Conservation (phyloP, 345 rosid genomes). For the Turnera subulata region DNA sequence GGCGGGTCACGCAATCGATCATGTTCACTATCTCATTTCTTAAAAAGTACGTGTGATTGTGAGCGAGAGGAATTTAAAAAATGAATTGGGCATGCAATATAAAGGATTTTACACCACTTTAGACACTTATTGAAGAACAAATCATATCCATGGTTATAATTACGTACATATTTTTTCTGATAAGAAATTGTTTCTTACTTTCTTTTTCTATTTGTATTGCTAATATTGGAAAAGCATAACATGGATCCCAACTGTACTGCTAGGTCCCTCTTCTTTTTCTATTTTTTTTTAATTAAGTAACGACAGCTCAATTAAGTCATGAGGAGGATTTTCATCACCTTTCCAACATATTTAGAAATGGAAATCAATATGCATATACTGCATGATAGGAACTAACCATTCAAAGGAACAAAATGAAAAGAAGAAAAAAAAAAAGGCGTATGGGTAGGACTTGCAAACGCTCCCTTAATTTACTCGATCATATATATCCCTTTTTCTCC, state of each 20-base stretch:
- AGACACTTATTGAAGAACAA: neutral
- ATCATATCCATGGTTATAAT: neutral
- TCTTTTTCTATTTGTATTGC: neutral
- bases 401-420: neutral
- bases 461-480: neutral
- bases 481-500: neutral
- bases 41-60: too few relatives aligned
- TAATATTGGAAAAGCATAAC: neutral
- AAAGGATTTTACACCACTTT: neutral
- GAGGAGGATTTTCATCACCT: too few relatives aligned
- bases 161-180: neutral
- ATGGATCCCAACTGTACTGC: neutral
- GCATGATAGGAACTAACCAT: neutral
- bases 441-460: neutral
- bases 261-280: neutral
- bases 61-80: too few relatives aligned
- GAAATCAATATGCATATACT: neutral
- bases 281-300: too few relatives aligned
- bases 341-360: neutral
- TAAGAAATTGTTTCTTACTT: neutral
- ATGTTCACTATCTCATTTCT: too few relatives aligned
- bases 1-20: too few relatives aligned
- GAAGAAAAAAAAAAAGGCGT: neutral
- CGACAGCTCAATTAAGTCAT: too few relatives aligned
- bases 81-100: too few relatives aligned